Evolutionary conservation across 2,329 filamentous ascomycete genomes (phyloP), one percentile per base, ranked within the genome.

Genomic region (Phoma sp.): DNA sequence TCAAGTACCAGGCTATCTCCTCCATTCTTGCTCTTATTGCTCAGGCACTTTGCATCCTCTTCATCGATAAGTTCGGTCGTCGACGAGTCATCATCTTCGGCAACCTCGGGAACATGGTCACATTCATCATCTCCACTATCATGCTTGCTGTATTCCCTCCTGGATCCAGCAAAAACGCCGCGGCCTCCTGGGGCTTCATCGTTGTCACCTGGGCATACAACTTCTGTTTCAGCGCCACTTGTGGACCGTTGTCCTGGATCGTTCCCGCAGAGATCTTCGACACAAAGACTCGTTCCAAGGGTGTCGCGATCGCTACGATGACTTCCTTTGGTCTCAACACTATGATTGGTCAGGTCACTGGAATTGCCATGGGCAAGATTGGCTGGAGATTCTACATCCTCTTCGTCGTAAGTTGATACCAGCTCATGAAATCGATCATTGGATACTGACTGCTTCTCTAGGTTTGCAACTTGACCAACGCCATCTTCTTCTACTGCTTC

Each of bases 161-260:
- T 1, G 78, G 81, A 2, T 73, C 72, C 1, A 74, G 72, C 41
- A 76, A 79, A 52, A 85, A 85, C 54, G 75, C 74, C 36, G 77
- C 79, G 4, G 87, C 87, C 1, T 80, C 82, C 6, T 90, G 88
- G 87, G 88, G 85, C 1, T 93, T 93, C 74, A 93, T 93, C 57
- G 82, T 86, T 65, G 81, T 84, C 64, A 93, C 89, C 1, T 93
- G 89, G 89, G 70, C 90, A 1, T 93, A 90, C 80, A 92, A 93
- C 75, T 89, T 91, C 77, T 87, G 82, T 37, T 92, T 91, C 79
- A 87, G 82, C 3, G 82, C 82, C 30, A 88, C 87, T 2, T 89
- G 87, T 55, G 89, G 89, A 22, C 88, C 89, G 0, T 75, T 91
- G 1, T 80, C 82, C 18, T 85, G 82, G 81, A 83, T 84, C 49